Conservation (phyloP, 2,329 filamentous ascomycete species). For the Pseudocercospora pini-densiflorae region DNA sequence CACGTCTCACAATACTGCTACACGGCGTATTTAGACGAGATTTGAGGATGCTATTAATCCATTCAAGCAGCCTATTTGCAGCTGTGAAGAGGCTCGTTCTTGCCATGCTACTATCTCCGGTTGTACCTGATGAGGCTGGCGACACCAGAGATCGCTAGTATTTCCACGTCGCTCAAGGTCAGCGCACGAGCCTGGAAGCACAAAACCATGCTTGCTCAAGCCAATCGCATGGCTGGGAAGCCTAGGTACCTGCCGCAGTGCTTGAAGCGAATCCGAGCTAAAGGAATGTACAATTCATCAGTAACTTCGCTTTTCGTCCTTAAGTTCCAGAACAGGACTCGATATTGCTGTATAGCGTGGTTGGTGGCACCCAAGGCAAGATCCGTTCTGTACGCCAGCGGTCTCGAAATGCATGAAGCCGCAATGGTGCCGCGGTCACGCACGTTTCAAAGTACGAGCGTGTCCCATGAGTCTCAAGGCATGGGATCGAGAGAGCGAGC, state of each 20-base stretch:
- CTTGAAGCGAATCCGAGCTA: neutral
- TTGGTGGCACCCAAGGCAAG: neutral
- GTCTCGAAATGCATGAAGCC: neutral
- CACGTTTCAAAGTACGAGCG: neutral
- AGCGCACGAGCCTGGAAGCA: too few species aligned
- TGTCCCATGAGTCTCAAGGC: neutral
- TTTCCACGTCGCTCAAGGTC: too few species aligned
- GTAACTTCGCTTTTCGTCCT: slow-evolving; percentile 1
- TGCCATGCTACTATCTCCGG: neutral
- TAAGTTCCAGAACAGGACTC: neutral
- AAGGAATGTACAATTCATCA: neutral
- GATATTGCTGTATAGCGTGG: neutral
- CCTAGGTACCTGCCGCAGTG: too few species aligned
- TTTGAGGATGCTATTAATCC: neutral
- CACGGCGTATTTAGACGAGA: too few species aligned
- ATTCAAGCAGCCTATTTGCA: neutral
- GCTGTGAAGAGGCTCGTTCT: neutral
- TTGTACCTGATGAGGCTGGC: too few species aligned
- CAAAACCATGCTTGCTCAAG: too few species aligned
- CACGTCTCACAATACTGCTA: too few species aligned
- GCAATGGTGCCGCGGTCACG: neutral
- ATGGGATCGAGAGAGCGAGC: neutral
- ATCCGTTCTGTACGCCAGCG: neutral
- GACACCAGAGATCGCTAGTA: too few species aligned
- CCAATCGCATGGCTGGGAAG: too few species aligned